A percentile compares a stretch with the other conserved stretches of the same genome.
Conservation (phyloP, 2,329 filamentous ascomycete species). For the Sclerotiophoma versabilis region DNA sequence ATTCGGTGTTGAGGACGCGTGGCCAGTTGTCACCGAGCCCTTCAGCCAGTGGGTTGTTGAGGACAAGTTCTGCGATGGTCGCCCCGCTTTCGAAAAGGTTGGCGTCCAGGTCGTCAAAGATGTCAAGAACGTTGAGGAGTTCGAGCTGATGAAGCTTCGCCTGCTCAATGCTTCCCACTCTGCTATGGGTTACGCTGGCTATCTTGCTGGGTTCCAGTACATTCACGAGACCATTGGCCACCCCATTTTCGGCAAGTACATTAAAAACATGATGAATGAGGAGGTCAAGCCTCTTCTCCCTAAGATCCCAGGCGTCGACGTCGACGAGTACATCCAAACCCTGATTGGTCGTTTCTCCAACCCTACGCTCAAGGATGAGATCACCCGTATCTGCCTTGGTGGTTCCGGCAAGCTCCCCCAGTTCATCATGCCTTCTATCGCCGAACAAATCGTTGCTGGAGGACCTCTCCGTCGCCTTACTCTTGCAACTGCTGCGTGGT, state of each 20-base stretch:
- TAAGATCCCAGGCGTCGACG: constrained; percentile 35
- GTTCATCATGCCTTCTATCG: constrained; percentile 41
- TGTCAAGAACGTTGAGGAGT: constrained; percentile 37
- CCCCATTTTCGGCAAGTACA: constrained; percentile 34
- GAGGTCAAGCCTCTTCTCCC: constrained; percentile 40
- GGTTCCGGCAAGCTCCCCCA: constrained; percentile 40
- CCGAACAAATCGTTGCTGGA: constrained; percentile 35
- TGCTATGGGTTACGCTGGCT: constrained; percentile 37
- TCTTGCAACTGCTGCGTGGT: constrained; percentile 36
- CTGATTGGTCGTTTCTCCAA: constrained; percentile 38
- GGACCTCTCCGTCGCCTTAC: constrained; percentile 35
- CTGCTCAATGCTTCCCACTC: constrained; percentile 39
- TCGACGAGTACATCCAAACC: constrained; percentile 38
- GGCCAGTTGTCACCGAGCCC: constrained; percentile 40
- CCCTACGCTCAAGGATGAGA: constrained; percentile 38
- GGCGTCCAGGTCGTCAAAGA: constrained; percentile 40
- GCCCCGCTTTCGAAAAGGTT: constrained; percentile 38
- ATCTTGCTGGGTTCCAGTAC: constrained; percentile 36
- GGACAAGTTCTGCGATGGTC: constrained; percentile 39
- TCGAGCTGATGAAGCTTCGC: constrained; percentile 39
- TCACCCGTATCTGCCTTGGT: constrained; percentile 40
- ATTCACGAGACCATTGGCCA: constrained; percentile 38
- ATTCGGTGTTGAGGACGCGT: constrained; percentile 35
- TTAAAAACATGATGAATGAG: constrained; percentile 40
- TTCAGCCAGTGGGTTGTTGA: constrained; percentile 42